phyloP scores from a whole-genome alignment of 2,329 filamentous ascomycete genomes.

The Epicoccum sorghinum region DNA sequence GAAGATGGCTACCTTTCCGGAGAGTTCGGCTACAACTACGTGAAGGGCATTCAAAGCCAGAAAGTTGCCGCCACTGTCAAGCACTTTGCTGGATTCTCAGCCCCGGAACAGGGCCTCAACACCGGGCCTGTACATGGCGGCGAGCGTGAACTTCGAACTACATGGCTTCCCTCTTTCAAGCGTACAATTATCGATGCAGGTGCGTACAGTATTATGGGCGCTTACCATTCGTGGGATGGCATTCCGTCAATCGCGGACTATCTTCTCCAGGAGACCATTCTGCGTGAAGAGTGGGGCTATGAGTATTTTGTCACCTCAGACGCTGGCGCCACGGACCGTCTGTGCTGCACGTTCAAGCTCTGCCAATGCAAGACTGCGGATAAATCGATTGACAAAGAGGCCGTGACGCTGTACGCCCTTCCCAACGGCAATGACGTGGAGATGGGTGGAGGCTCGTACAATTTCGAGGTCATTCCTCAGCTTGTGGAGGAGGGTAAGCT shows the following conservation, averaged over 20 bases:
- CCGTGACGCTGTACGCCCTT: slow-evolving; percentile 67
- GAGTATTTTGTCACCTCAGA: slow-evolving; percentile 71
- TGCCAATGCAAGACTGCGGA: slow-evolving; percentile 55
- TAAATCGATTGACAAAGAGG: slow-evolving; percentile 67
- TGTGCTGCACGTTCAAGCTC: slow-evolving; percentile 69
- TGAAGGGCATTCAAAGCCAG: slow-evolving; percentile 66
- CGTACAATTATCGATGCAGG: slow-evolving; percentile 72
- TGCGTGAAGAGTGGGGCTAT: slow-evolving; percentile 75
- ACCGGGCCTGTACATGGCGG: slow-evolving; percentile 65
- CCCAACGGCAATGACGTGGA: slow-evolving; percentile 75
- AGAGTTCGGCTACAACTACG: slow-evolving; percentile 68
- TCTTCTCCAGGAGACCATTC: slow-evolving; percentile 67
- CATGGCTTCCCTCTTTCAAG: slow-evolving; percentile 66
- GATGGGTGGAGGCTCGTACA: slow-evolving; percentile 78
- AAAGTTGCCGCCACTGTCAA: slow-evolving; percentile 76
- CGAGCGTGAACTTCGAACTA: slow-evolving; percentile 61
- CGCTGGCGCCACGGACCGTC: slow-evolving; percentile 72
- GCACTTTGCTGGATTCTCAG: slow-evolving; percentile 73
- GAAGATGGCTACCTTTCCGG: slow-evolving; percentile 73
- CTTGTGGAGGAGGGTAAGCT: slow-evolving; percentile 68
- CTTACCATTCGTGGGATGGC: slow-evolving; percentile 77
- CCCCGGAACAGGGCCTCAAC: slow-evolving; percentile 75
- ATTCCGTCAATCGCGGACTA: slow-evolving; percentile 70
- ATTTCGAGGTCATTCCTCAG: slow-evolving; percentile 67
- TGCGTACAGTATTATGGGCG: slow-evolving; percentile 73